Evolutionary conservation across 495 filamentous ascomycete species (phyloP), one percentile per base, ranked within the genome.

Genomic region (Neurospora sp.): DNA sequence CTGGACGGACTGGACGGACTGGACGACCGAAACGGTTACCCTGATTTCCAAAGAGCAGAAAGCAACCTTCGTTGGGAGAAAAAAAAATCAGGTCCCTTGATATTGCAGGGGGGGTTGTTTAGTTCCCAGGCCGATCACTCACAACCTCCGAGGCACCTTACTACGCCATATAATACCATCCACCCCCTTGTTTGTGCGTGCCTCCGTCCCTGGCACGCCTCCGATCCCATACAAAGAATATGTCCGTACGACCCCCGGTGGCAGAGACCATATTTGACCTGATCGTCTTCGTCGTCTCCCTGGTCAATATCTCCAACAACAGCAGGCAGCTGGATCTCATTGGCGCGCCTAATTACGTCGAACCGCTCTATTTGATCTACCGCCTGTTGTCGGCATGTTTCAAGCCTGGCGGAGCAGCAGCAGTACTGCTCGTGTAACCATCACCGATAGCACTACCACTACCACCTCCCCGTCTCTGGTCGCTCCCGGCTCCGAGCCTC

Each of bases 321-420:
- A 71, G 41, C 11, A 39, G 38, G 39, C 68, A 71, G 41, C 71
- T 75, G 38, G 71, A 73, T 42, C 73, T 74, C 39, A 70, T 73
- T 20, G 71, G 68, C 40, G 74, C 70, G 35, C 69, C 38, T 35
- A 53, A 70, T 7, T 53, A 73, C 37, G 20, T 76, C 41, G 46
- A 44, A 31, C 20, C 61, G 18, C 38, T 73, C 14, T 76, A 70
- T 35, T 40, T 75, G 16, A 10, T 76, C 39, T 61, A 73, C 41
- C 73, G 73, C 12, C 71, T 76, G 35, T 71, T 72, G 35, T 46
- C 59, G 40, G 38, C 38, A 73, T 76, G 75, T 59, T 38, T 46
- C 42, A 40, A 94, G 91, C 79, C 96, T 97, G 85, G 93, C 97
- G 75, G 81, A 97, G 82, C 93, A 96, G 85, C 93, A 96, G 84